Percentiles rank a stretch among this genome's conserved stretches.
Conservation (phyloP, 1,284 basidiomycete species). For the Boletus chippewaensis region DNA sequence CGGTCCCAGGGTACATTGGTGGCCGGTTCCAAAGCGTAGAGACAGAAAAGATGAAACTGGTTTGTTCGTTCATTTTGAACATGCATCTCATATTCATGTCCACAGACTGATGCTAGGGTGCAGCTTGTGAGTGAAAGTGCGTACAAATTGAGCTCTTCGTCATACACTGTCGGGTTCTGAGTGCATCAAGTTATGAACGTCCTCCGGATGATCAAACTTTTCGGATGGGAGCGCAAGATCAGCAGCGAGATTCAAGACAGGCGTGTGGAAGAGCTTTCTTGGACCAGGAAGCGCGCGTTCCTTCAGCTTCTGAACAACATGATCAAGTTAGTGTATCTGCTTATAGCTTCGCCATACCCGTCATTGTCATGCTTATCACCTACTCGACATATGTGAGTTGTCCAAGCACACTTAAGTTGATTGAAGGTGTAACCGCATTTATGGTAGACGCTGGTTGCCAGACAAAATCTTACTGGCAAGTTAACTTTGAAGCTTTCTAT, state of each 20-base stretch:
- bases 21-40: slow-evolving; percentile 13
- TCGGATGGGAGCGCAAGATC: slow-evolving; percentile 60
- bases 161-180: not conserved
- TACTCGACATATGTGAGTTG: slow-evolving; percentile 19
- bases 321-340: slow-evolving; percentile 1
- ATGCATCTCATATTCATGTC: not conserved
- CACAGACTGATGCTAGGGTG: slow-evolving; percentile 19
- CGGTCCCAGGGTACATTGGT: slow-evolving; percentile 14
- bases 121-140: slow-evolving; percentile 20
- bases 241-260: slow-evolving; percentile 42
- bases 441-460: slow-evolving; percentile 16
- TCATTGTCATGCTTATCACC: slow-evolving; percentile 32
- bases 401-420: not conserved
- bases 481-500: not conserved
- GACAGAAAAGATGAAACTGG: slow-evolving; percentile 18
- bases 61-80: not conserved
- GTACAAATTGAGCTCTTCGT: not conserved
- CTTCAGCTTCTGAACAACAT: slow-evolving; percentile 16
- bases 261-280: slow-evolving; percentile 18
- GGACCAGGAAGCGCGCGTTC: slow-evolving; percentile 8
- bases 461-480: slow-evolving; percentile 19
- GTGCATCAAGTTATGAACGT: slow-evolving; percentile 34
- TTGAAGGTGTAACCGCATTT: not conserved
- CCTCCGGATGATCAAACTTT: slow-evolving; percentile 63
- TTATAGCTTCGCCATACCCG: slow-evolving; percentile 27